Conservation (phyloP, 2,329 filamentous ascomycete species). For the Talaromyces sp. region DNA sequence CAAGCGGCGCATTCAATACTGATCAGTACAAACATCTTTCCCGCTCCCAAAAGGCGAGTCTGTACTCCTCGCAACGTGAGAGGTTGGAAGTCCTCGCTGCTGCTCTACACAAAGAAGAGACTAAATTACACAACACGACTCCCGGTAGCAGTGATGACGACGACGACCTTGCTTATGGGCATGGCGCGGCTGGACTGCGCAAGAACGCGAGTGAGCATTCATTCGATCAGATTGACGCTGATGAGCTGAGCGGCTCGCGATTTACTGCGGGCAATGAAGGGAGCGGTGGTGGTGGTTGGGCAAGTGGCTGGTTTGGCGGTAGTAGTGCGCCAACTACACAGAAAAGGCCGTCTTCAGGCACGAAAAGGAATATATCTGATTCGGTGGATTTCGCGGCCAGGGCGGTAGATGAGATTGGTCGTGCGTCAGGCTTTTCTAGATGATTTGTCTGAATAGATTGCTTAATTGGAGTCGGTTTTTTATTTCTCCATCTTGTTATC, state of each 20-base stretch:
- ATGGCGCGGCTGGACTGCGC: slow-evolving; percentile 46
- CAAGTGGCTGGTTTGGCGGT: slow-evolving; percentile 17
- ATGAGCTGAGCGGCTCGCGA: slow-evolving; percentile 45
- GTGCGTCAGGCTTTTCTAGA: slow-evolving; percentile 18
- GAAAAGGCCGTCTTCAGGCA: neutral
- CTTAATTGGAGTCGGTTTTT: neutral
- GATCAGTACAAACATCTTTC: slow-evolving; percentile 60
- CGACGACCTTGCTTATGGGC: slow-evolving; percentile 42
- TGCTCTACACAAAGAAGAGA: slow-evolving; percentile 76
- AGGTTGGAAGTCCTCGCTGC: slow-evolving; percentile 69
- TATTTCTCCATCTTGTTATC: neutral
- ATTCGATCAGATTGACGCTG: slow-evolving; percentile 82
- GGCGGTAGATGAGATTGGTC: slow-evolving; percentile 26
- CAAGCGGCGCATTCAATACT: slow-evolving; percentile 66
- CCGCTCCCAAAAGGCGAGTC: slow-evolving; percentile 64
- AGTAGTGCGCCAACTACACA: neutral
- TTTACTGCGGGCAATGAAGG: neutral
- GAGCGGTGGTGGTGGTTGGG: slow-evolving; percentile 8
- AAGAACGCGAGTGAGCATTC: slow-evolving; percentile 84
- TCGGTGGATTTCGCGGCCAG: slow-evolving; percentile 29
- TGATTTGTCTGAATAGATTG: slow-evolving; percentile 6
- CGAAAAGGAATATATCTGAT: slow-evolving; percentile 11
- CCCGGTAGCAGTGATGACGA: slow-evolving; percentile 23
- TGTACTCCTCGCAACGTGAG: slow-evolving; percentile 76
- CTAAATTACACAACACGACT: slow-evolving; percentile 46